Evolutionary conservation across 306 rosid genomes (phyloP).

Genomic region (Lotus japonicus): DNA sequence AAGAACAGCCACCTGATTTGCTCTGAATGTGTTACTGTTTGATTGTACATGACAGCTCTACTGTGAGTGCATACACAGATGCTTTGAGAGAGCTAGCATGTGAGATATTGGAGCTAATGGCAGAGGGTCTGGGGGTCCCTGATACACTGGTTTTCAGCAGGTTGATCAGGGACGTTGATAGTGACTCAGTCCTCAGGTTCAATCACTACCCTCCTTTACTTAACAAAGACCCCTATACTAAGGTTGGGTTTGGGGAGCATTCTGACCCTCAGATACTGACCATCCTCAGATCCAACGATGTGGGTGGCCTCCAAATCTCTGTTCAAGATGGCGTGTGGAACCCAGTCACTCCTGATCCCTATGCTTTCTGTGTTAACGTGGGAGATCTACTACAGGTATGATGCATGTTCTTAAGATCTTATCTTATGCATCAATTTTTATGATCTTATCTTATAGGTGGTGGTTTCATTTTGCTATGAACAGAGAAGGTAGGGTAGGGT

Average conservation of each 20-base stretch:
- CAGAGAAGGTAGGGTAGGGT: background rate
- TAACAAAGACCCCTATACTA: background rate
- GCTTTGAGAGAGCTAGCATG: constrained; percentile 50
- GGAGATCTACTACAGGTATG: constrained; percentile 69
- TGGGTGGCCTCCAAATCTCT: constrained; percentile 70
- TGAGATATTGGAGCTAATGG: constrained; percentile 66
- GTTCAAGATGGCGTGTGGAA: constrained; percentile 54
- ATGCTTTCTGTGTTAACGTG: constrained; percentile 66
- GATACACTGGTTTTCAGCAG: constrained; percentile 46
- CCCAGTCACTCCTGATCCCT: constrained; percentile 66
- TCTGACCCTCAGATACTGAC: constrained; percentile 90
- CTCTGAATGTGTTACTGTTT: background rate
- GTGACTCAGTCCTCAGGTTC: constrained; percentile 62
- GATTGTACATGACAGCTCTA: constrained; percentile 42
- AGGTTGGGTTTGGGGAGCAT: constrained; percentile 74
- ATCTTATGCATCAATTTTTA: too few species aligned
- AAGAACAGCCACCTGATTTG: too few species aligned
- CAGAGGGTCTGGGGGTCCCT: constrained; percentile 57
- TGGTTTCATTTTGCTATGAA: background rate
- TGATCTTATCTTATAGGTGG: too few species aligned
- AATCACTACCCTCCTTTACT: constrained; percentile 63
- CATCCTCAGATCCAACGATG: constrained; percentile 70
- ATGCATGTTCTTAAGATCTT: background rate
- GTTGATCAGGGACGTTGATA: constrained; percentile 43
- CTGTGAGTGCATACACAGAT: constrained; percentile 39